A percentile compares a stretch with the other conserved stretches of the same genome.
Conservation (phyloP, 2,329 filamentous ascomycete species). For the Exutisphaerella laricina region DNA sequence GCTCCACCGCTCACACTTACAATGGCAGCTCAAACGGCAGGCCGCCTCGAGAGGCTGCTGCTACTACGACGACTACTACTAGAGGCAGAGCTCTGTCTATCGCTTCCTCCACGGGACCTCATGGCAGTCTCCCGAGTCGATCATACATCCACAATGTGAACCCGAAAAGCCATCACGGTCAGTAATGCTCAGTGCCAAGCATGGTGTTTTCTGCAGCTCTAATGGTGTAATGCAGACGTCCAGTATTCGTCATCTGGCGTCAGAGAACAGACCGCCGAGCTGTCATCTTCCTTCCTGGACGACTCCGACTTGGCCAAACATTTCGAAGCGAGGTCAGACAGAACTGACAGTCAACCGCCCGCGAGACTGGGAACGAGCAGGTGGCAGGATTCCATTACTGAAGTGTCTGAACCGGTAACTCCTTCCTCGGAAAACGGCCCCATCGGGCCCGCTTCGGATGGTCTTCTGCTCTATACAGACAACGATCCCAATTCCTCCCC, state of each 20-base stretch:
- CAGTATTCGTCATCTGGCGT: slow-evolving; percentile 38
- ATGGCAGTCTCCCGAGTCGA: slow-evolving; percentile 27
- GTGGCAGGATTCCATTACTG: slow-evolving; percentile 29
- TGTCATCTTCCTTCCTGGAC: slow-evolving; percentile 35
- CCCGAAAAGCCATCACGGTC: slow-evolving; percentile 17
- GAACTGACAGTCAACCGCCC: slow-evolving; percentile 1
- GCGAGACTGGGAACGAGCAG: slow-evolving; percentile 1
- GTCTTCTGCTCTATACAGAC: slow-evolving; percentile 14
- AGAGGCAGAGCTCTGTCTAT: slow-evolving; percentile 11
- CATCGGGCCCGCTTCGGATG: background rate
- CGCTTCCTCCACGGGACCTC: slow-evolving; percentile 12
- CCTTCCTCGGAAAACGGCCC: slow-evolving; percentile 15
- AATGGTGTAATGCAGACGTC: slow-evolving; percentile 36
- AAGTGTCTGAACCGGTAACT: slow-evolving; percentile 32
- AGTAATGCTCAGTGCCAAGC: slow-evolving; percentile 3
- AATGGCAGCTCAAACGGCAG: slow-evolving; percentile 4
- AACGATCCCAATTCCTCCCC: slow-evolving; percentile 3
- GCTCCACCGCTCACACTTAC: slow-evolving; percentile 6
- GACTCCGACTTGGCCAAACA: slow-evolving; percentile 30
- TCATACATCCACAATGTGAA: slow-evolving; percentile 34
- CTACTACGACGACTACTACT: background rate
- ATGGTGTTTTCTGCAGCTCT: background rate
- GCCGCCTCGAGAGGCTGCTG: background rate
- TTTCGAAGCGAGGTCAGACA: slow-evolving; percentile 14
- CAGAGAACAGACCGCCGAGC: slow-evolving; percentile 35